Evolutionary conservation across 768 basidiomycete species (phyloP), one percentile per base, ranked within the genome.

Genomic region (Lentinula raphanica): DNA sequence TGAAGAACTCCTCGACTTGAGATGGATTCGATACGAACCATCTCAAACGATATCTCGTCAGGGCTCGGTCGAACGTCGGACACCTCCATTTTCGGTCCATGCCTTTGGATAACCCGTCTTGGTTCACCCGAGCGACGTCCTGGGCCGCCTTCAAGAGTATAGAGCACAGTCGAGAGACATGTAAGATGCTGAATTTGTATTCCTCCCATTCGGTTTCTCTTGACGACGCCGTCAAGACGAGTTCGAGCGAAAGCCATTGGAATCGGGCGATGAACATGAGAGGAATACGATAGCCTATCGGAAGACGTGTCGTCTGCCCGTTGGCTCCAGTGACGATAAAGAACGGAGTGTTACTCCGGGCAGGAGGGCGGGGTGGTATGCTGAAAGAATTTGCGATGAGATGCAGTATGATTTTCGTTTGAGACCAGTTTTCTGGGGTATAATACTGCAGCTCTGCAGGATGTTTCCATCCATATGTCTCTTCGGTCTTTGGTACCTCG

Each of bases 251-350:
- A 58, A 74, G 73, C 77, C 77, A 80, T 54, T 71, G 71, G 58
- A 76, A 79, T 54, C 74, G 74, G 36, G 75, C 75, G 21, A 75
- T 69, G 64, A 77, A 80, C 69, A 80, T 71, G 17, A 80, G 63
- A 0, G 79, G 77, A 17, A 77, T 63, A 1, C 79, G 68, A 60
- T 80, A 80, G 9, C 66, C 71, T 6, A 72, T 63, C 11, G 78
- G 79, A 1, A 78, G 57, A 1, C 64, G 42, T 8, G 66, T 63
- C 13, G 60, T 54, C 5, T 56, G 31, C 2, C 66, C 70, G 32
- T 66, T 65, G 17, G 50, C 53, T 0, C 49, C 25, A 5, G 63
- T 62, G 38, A 69, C 62, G 1, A 42, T 9, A 8, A 62, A 54
- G 19, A 60, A 60, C 5, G 50, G 44, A 21, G 58, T n/a, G n/a